Evolutionary conservation across 2,329 filamentous ascomycete genomes (phyloP), one percentile per base, ranked within the genome.

Genomic region (Neonectria ditissima): DNA sequence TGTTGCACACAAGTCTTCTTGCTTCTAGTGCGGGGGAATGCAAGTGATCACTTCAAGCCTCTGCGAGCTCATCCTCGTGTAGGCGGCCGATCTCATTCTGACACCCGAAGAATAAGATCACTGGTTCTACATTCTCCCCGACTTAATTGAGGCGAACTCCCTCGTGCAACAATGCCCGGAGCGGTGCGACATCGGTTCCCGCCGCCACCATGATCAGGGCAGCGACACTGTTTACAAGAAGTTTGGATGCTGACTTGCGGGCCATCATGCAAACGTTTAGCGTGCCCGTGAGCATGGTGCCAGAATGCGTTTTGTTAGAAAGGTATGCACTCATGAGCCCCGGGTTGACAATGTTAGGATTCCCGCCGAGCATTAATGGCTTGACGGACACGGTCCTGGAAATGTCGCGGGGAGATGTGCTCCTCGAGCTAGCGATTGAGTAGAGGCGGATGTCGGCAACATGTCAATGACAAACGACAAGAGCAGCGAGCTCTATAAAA

Each of bases 371-470:
- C 2, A 39, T 37, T 4, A 57, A 64, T 10, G 65, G 59, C 14
- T 67, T 65, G 4, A 65, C 55, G 0, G 62, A 59, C 3, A 65
- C 59, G 0, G 65, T 52, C 2, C 65, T 47, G 6, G 55, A 37
- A 24, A 51, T 58, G 5, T 32, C 30, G 14, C 62, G 56, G 22
- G 57, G 53, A 14, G 57, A 65, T n/a, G 43, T 65, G 41, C 61
- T 61, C n/a, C 57, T 43, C 24, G 62, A 65, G 39, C 57, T 61
- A 6, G 62, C 54, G n/a, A 65, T 65, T 16, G 62, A 65, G 26
- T 65, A 65, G 28, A 61, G 57, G 2, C 62, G 53, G 5, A 57
- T 0, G 57, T 37, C 4, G 57, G 57, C 16, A 61, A 24, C 13
- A 32, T 32, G 20, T 61, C 62, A n/a, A 65, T 51, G 2, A 65